Evolutionary conservation across 768 basidiomycete species (phyloP).

Genomic region (Gelatoporia subvermispora): DNA sequence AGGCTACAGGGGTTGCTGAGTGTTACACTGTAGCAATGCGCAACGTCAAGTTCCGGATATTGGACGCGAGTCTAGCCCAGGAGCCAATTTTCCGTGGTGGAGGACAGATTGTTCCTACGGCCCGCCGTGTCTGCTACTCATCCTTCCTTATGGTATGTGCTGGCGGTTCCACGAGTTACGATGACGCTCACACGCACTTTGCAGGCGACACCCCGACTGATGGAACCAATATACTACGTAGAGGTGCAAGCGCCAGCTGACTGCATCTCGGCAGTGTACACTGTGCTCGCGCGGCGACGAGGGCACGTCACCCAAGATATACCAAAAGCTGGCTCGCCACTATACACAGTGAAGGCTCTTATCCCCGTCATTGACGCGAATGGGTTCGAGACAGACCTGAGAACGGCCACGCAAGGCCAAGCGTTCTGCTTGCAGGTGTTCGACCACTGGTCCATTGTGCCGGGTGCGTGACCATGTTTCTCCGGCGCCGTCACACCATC

Average conservation of each 20-base stretch:
- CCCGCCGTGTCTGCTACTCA: slow-evolving; percentile 98
- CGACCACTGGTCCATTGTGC: slow-evolving; percentile 99
- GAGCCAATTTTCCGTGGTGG: slow-evolving; percentile 98
- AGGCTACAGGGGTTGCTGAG: neutral
- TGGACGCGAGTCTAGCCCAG: slow-evolving; percentile 88
- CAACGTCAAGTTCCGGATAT: slow-evolving; percentile 94
- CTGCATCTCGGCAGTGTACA: slow-evolving; percentile 97
- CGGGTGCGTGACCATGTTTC: slow-evolving; percentile 49
- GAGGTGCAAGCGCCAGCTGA: slow-evolving; percentile 99
- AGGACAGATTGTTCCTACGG: slow-evolving; percentile 97
- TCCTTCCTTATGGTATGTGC: slow-evolving; percentile 90
- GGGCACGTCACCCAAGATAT: slow-evolving; percentile 99
- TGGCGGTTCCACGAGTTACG: neutral
- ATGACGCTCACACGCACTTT: slow-evolving; percentile 2
- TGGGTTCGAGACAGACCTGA: slow-evolving; percentile 96
- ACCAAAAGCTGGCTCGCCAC: slow-evolving; percentile 94
- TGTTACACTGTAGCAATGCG: slow-evolving; percentile 70
- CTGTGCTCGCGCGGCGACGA: slow-evolving; percentile 94
- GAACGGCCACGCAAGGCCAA: slow-evolving; percentile 97
- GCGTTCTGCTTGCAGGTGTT: slow-evolving; percentile 98
- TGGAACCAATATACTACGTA: slow-evolving; percentile 98
- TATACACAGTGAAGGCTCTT: slow-evolving; percentile 97
- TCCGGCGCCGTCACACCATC: neutral
- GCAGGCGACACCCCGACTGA: slow-evolving; percentile 88
- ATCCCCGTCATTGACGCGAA: slow-evolving; percentile 99